phyloP scores from a whole-genome alignment of 768 basidiomycete species.

The Leccinum truebloodii region DNA sequence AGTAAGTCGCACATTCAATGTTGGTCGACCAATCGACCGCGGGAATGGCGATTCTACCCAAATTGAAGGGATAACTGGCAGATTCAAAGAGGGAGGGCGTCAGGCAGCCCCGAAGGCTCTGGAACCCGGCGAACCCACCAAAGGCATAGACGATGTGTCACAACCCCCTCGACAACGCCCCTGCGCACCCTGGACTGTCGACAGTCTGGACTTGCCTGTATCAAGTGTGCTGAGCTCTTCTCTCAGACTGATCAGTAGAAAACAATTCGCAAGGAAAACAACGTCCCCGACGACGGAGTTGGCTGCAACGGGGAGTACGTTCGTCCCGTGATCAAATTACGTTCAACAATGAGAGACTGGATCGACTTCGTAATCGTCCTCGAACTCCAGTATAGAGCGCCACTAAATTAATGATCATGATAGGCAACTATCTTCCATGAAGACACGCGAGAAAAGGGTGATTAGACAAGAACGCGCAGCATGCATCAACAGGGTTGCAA shows the following conservation, averaged over 20 bases:
- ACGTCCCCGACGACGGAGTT: conserved; percentile 59
- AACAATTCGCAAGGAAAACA: conserved; percentile 50
- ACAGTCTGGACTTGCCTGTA: too few relatives aligned
- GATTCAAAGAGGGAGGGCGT: too few relatives aligned
- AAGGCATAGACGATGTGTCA: too few relatives aligned
- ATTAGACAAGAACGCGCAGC: conserved; percentile 4
- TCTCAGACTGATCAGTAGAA: conserved; percentile 49
- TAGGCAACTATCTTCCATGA: conserved; percentile 33
- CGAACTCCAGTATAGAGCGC: conserved; percentile 51
- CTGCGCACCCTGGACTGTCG: too few relatives aligned
- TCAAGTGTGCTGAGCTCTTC: conserved; percentile 19
- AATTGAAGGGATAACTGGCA: too few relatives aligned
- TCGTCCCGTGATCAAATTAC: conserved; percentile 49
- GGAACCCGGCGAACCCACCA: too few relatives aligned
- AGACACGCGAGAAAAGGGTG: conserved; percentile 13
- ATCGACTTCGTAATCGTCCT: conserved; percentile 52
- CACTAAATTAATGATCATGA: conserved; percentile 36
- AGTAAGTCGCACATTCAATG: too few relatives aligned
- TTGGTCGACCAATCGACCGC: too few relatives aligned
- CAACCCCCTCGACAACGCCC: too few relatives aligned
- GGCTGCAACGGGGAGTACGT: conserved; percentile 47
- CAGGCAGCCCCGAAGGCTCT: too few relatives aligned
- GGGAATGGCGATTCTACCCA: too few relatives aligned
- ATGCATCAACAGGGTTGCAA: conserved; percentile 47
- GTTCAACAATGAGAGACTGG: conserved; percentile 56